phyloP scores from a whole-genome alignment of 805 yeast species.

The Diddensiella transvaalensis region DNA sequence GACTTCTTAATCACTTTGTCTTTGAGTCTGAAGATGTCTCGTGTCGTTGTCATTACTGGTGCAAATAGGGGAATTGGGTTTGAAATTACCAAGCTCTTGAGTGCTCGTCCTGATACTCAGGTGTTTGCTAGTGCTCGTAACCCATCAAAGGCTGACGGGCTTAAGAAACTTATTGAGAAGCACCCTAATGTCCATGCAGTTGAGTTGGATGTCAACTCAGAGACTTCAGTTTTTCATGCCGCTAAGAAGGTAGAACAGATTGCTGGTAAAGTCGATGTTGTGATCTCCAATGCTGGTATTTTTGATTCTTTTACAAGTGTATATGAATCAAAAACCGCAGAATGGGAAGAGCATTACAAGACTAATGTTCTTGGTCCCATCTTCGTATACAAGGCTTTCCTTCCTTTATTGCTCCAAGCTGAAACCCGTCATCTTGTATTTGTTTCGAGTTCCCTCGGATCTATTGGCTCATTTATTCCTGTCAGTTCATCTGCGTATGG shows the following conservation, averaged over 20 bases:
- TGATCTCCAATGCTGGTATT: slow-evolving; percentile 31
- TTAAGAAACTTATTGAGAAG: slow-evolving; percentile 11
- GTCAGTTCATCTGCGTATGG: slow-evolving; percentile 34
- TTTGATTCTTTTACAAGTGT: background rate
- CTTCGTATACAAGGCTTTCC: slow-evolving; percentile 20
- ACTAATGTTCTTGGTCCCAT: slow-evolving; percentile 31
- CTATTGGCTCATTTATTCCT: slow-evolving; percentile 22
- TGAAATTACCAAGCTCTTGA: slow-evolving; percentile 31
- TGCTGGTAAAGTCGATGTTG: slow-evolving; percentile 28
- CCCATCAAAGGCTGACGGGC: slow-evolving; percentile 13
- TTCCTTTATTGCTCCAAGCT: slow-evolving; percentile 25
- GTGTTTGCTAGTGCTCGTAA: slow-evolving; percentile 28
- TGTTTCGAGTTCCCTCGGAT: slow-evolving; percentile 30
- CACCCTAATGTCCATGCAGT: slow-evolving; percentile 27
- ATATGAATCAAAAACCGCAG: background rate
- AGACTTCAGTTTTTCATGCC: slow-evolving; percentile 21
- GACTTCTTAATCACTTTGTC: no score
- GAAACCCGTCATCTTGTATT: slow-evolving; percentile 28
- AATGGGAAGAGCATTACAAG: slow-evolving; percentile 18
- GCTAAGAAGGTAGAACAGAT: slow-evolving; percentile 17
- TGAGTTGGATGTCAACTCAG: slow-evolving; percentile 24
- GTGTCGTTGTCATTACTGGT: slow-evolving; percentile 35
- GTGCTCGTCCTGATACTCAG: slow-evolving; percentile 19
- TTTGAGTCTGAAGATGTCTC: background rate
- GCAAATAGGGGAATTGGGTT: slow-evolving; percentile 37